A percentile compares a stretch with the other conserved stretches of the same genome.
Conservation (phyloP, 208 protist genomes). For the Leishmania arabica region DNA sequence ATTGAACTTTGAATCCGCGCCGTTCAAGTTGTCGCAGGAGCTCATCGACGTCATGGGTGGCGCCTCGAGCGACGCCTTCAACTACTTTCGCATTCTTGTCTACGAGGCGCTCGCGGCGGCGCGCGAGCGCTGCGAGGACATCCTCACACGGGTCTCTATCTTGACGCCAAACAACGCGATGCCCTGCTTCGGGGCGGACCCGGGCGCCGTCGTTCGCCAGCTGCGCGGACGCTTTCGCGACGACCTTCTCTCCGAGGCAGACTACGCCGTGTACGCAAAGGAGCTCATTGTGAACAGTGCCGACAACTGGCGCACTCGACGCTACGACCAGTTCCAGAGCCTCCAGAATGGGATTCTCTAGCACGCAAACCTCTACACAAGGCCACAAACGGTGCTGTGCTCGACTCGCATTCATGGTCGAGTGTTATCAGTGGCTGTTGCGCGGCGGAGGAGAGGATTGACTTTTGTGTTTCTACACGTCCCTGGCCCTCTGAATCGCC, state of each 20-base stretch:
- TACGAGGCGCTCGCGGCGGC: constrained; percentile 82
- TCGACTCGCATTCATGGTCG: not conserved
- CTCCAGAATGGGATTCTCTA: constrained; percentile 91
- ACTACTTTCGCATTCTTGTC: constrained; percentile 91
- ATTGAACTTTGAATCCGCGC: constrained; percentile 94
- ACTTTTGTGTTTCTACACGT: not conserved
- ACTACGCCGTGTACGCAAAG: constrained; percentile 84
- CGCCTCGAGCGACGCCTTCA: constrained; percentile 62
- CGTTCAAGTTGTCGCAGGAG: constrained; percentile 94
- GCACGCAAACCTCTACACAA: not conserved
- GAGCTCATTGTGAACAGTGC: constrained; percentile 88
- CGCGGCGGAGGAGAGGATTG: not conserved
- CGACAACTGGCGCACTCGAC: constrained; percentile 93
- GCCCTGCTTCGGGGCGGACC: constrained; percentile 86
- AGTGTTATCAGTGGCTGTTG: too few relatives aligned
- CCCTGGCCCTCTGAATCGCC: not conserved
- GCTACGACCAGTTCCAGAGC: constrained; percentile 94
- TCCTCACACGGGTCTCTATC: constrained; percentile 83
- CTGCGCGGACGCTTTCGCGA: constrained; percentile 82
- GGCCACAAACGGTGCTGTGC: not conserved
- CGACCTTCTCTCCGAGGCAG: constrained; percentile 79
- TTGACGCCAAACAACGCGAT: constrained; percentile 88
- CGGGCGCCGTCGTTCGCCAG: constrained; percentile 57
- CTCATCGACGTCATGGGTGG: constrained; percentile 93
- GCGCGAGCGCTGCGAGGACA: constrained; percentile 75